A percentile compares a stretch with the other conserved stretches of the same genome.
Conservation (phyloP, 805 yeast genomes). For the Barnettozyma wickerhamii region DNA sequence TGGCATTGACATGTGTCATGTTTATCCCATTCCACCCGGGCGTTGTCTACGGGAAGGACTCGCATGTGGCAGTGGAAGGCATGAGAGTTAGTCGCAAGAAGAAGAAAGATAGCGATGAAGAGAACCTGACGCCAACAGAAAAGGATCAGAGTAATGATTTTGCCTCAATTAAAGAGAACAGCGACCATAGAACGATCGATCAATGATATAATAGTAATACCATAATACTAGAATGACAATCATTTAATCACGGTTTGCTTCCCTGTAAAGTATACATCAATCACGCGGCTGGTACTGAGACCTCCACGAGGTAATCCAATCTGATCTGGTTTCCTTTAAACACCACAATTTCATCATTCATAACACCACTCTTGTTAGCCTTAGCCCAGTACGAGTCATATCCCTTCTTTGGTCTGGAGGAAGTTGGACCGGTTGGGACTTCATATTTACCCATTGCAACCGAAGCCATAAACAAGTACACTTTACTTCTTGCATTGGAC, state of each 20-base stretch:
- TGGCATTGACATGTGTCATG: slow-evolving; percentile 42
- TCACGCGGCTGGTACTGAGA: neutral
- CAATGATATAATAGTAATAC: no score
- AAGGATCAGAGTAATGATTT: neutral
- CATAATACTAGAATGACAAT: no score
- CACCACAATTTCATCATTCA: slow-evolving; percentile 7
- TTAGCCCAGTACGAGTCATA: slow-evolving; percentile 6
- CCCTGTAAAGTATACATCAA: no score
- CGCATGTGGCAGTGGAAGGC: slow-evolving; percentile 2
- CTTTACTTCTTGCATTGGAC: neutral
- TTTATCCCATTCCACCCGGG: slow-evolving; percentile 64
- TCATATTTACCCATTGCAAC: slow-evolving; percentile 6
- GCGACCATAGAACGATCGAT: no score
- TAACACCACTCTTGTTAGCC: slow-evolving; percentile 3
- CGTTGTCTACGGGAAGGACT: slow-evolving; percentile 34
- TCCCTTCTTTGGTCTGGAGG: slow-evolving; percentile 1
- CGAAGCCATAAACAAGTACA: slow-evolving; percentile 6
- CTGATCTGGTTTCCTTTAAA: slow-evolving; percentile 6
- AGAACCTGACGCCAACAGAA: neutral
- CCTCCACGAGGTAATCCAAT: slow-evolving; percentile 5
- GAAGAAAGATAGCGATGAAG: neutral
- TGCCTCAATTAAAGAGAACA: neutral
- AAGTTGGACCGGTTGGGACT: slow-evolving; percentile 2
- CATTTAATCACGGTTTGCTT: no score
- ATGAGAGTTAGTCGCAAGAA: neutral